Evolutionary conservation across 805 yeast species (phyloP).

Genomic region (Cyberlindnera misumaiensis): DNA sequence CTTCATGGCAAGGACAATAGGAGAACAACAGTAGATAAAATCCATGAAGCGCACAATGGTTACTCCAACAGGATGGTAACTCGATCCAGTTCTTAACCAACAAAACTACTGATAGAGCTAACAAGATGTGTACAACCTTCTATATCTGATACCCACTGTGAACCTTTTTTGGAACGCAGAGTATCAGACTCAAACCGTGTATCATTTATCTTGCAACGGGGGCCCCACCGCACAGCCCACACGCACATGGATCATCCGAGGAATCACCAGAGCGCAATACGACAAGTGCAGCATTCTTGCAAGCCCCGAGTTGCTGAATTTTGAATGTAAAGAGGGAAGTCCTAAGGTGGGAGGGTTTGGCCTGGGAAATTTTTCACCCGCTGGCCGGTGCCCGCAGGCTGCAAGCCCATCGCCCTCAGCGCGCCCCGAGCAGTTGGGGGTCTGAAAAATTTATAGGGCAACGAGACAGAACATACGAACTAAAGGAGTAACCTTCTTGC

Average conservation of each 20-base stretch:
- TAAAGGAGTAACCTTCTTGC: too few relatives aligned
- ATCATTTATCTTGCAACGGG: conserved; percentile 21
- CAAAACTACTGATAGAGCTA: not conserved
- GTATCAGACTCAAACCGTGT: conserved; percentile 29
- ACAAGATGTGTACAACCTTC: conserved; percentile 25
- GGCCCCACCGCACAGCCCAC: conserved; percentile 1
- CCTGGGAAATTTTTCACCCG: not conserved
- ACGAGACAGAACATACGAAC: too few relatives aligned
- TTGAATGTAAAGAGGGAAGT: conserved; percentile 16
- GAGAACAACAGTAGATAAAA: too few relatives aligned
- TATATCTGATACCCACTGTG: conserved; percentile 26
- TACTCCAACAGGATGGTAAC: too few relatives aligned
- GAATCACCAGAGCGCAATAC: too few relatives aligned
- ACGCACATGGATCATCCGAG: not conserved
- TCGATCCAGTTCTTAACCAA: too few relatives aligned
- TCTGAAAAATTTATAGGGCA: conserved; percentile 1
- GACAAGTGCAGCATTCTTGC: not conserved
- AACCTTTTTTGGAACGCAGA: conserved; percentile 5
- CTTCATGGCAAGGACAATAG: too few relatives aligned
- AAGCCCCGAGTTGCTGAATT: conserved; percentile 14
- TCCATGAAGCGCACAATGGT: too few relatives aligned
- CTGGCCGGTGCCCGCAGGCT: too few relatives aligned
- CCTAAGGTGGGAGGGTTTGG: not conserved
- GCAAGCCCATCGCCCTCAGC: too few relatives aligned
- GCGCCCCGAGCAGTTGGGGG: too few relatives aligned